These are phyloP conservation scores for Fusarium torreyae DNA, from an alignment of 2,329 filamentous ascomycete genomes.

Conservation along the genomic window DNA sequence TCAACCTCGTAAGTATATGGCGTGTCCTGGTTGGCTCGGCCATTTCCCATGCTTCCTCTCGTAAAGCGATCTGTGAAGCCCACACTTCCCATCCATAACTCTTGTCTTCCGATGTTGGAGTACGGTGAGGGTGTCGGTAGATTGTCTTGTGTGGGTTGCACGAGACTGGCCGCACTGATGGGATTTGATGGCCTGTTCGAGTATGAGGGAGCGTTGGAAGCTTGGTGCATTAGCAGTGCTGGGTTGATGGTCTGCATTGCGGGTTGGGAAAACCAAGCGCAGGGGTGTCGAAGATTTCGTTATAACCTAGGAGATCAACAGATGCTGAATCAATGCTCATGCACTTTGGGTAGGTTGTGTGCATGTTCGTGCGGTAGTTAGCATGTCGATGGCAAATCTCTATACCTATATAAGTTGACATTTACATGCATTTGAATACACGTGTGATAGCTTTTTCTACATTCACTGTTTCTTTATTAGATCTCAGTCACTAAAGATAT, in stretches of 20 bases:
- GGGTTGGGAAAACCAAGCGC: neutral
- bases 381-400: neutral
- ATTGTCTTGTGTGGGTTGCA: fast-evolving
- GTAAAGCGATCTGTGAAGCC: constrained; percentile 39
- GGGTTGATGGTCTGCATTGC: constrained; percentile 25
- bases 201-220: neutral
- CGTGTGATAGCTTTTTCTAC: neutral
- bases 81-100: constrained; percentile 40
- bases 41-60: constrained; percentile 25
- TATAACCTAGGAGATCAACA: neutral
- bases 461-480: constrained; percentile 25
- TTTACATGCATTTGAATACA: neutral
- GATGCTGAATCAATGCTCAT: neutral
- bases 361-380: too few species aligned
- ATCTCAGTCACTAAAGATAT: neutral
- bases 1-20: constrained; percentile 15
- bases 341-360: too few species aligned
- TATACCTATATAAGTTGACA: neutral
- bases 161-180: fast-evolving
- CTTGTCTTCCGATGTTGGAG: neutral
- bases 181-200: neutral
- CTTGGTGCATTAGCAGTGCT: neutral
- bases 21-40: neutral
- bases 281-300: too few species aligned
- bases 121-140: constrained; percentile 8